Evolutionary conservation across 768 basidiomycete genomes (phyloP), one percentile per base, ranked within the genome.

Genomic region (Russula sp.): DNA sequence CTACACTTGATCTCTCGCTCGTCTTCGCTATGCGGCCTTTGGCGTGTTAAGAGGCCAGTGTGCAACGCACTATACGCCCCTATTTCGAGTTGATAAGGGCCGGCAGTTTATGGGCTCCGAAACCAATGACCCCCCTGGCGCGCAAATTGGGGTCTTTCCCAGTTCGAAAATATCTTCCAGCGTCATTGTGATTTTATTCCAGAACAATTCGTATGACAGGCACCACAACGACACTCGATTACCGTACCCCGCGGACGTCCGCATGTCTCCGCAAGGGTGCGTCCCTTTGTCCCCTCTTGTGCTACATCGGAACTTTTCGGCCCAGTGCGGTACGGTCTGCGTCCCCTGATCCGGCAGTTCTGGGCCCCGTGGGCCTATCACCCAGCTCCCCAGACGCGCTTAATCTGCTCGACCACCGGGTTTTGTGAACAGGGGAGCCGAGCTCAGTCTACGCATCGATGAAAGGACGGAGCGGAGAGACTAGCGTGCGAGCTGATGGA

Each of bases 221-320:
- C 40, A 40, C 0, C 44, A 18, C 57, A 48, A 48, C 13, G 11
- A 27, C 6, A 35, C 6, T 45, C n/a, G 44, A 45, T 45, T 45
- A 20, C 18, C n/a, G 44, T 45, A 20, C 45, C 40, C 51, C 42
- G 51, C 51, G 35, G 53, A 50, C 27, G 34, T 39, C 55, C 55
- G 16, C 32, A 31, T 16, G 40, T 34, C 49, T 44, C 20, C 3
- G 37, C 42, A 51, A n/a, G 45, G n/a, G 61, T 45, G 40, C 55
- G 45, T 22, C 42, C 59, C 55, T 51, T 57, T 51, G 42, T 62
- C 39, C 40, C 61, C 32, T 16, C 27, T 34, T 37, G 27, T 18
- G 32, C 40, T 49, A 32, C n/a, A 14, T 62, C 49, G 55, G 49
- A 45, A n/a, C 34, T 37, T 22, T 18, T 62, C 55, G 48, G 61